Evolutionary conservation across 2,329 filamentous ascomycete species (phyloP).

Genomic region (Penicillium sp.): DNA sequence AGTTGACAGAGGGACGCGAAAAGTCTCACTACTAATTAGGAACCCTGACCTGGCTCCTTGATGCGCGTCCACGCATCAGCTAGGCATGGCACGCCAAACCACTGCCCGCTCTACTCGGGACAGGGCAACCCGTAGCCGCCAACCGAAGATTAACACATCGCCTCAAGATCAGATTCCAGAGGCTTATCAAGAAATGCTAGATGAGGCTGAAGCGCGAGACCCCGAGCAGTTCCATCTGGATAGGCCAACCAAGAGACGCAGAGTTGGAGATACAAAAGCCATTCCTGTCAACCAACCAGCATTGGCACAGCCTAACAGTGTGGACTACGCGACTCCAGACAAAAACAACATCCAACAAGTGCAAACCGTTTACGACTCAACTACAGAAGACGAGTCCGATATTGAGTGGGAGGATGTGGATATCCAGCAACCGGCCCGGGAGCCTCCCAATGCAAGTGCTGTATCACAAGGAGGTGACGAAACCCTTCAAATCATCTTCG

Average conservation of each 20-base stretch:
- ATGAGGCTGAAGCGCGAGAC: conserved; percentile 39
- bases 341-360: conserved; percentile 14
- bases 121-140: conserved; percentile 10
- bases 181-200: conserved; percentile 45
- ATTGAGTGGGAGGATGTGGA: conserved; percentile 65
- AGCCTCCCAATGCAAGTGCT: conserved; percentile 19
- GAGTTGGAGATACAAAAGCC: conserved; percentile 29
- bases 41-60: background rate
- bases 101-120: conserved; percentile 17
- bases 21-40: background rate
- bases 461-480: conserved; percentile 20
- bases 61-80: conserved; percentile 10
- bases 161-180: conserved; percentile 33
- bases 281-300: conserved; percentile 1
- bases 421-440: conserved; percentile 36
- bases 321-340: background rate
- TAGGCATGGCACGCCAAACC: conserved; percentile 23
- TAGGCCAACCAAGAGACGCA: conserved; percentile 41
- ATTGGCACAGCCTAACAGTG: background rate
- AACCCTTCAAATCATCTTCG: conserved; percentile 40
- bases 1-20: background rate
- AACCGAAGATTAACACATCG: conserved; percentile 8
- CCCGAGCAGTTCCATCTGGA: conserved; percentile 24
- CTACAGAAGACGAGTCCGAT: conserved; percentile 59
- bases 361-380: conserved; percentile 38